Evolutionary conservation across 768 basidiomycete genomes (phyloP).

Genomic region (Hericium rajendrae): DNA sequence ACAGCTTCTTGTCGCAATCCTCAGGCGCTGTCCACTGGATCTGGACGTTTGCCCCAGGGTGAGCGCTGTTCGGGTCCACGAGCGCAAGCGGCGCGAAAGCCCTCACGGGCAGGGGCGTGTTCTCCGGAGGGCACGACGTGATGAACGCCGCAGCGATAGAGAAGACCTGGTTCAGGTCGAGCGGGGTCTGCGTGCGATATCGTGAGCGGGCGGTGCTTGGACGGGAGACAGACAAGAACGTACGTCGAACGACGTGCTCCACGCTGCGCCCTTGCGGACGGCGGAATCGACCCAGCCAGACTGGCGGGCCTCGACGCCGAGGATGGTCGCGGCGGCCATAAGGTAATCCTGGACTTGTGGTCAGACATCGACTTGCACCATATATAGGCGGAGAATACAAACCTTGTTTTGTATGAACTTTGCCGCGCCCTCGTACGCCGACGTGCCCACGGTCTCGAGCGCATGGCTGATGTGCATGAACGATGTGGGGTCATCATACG

Average conservation of each 20-base stretch:
- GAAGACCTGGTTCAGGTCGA: slow-evolving; percentile 30
- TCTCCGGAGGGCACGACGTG: slow-evolving; percentile 40
- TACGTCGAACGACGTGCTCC: slow-evolving; percentile 49
- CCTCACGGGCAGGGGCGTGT: slow-evolving; percentile 38
- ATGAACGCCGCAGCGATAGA: slow-evolving; percentile 37
- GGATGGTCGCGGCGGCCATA: slow-evolving; percentile 46
- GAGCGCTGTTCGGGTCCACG: slow-evolving; percentile 8
- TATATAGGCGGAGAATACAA: slow-evolving; percentile 21
- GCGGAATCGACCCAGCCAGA: slow-evolving; percentile 51
- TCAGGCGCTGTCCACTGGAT: slow-evolving; percentile 1
- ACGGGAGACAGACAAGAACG: slow-evolving; percentile 19
- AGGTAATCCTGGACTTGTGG: slow-evolving; percentile 25
- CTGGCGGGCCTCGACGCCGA: slow-evolving; percentile 54
- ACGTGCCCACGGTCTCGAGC: slow-evolving; percentile 45
- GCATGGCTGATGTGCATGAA: slow-evolving; percentile 43
- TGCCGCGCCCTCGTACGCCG: slow-evolving; percentile 50
- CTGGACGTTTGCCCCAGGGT: slow-evolving; percentile 6
- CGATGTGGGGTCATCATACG: slow-evolving; percentile 33
- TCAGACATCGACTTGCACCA: background rate
- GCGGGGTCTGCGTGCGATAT: slow-evolving; percentile 25
- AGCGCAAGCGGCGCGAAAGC: slow-evolving; percentile 42
- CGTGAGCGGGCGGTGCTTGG: no score
- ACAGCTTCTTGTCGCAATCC: slow-evolving; percentile 1
- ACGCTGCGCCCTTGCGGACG: slow-evolving; percentile 37
- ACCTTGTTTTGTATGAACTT: slow-evolving; percentile 35